Evolutionary conservation across 1,284 basidiomycete species (phyloP).

Genomic region (Sporisorium graminicola): DNA sequence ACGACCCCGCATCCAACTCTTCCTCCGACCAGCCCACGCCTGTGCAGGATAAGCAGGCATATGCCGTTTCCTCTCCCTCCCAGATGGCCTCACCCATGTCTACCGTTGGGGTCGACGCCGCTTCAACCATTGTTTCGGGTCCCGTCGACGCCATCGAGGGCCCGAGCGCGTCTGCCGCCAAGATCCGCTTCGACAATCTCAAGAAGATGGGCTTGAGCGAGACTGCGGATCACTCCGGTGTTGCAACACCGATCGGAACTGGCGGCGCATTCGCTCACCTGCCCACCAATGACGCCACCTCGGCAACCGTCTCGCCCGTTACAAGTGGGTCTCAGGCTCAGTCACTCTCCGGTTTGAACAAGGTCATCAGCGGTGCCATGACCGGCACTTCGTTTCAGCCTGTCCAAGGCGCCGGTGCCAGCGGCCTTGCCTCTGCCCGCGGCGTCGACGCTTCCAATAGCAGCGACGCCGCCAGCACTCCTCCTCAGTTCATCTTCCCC

Average conservation of each 20-base stretch:
- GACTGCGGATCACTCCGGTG: slow-evolving; percentile 38
- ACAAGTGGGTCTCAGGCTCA: slow-evolving; percentile 14
- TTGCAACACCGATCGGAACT: slow-evolving; percentile 52
- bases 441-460: slow-evolving; percentile 45
- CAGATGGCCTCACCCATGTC: slow-evolving; percentile 29
- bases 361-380: slow-evolving; percentile 47
- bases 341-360: slow-evolving; percentile 40
- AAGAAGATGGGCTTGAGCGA: slow-evolving; percentile 45
- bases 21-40: slow-evolving; percentile 18
- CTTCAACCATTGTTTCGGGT: slow-evolving; percentile 25
- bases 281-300: slow-evolving; percentile 9
- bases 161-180: slow-evolving; percentile 38
- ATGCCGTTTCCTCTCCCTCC: slow-evolving; percentile 23
- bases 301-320: slow-evolving; percentile 31
- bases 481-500: slow-evolving; percentile 66
- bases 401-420: slow-evolving; percentile 54
- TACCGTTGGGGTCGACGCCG: slow-evolving; percentile 7
- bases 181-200: slow-evolving; percentile 45
- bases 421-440: slow-evolving; percentile 56
- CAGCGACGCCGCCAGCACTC: slow-evolving; percentile 40
- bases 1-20: slow-evolving; percentile 8
- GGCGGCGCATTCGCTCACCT: slow-evolving; percentile 36
- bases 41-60: not conserved
- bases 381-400: slow-evolving; percentile 43
- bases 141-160: slow-evolving; percentile 42